A percentile compares a stretch with the other conserved stretches of the same genome.
phyloP scores from a whole-genome alignment of 345 rosid species.

The Moringa oleifera region DNA sequence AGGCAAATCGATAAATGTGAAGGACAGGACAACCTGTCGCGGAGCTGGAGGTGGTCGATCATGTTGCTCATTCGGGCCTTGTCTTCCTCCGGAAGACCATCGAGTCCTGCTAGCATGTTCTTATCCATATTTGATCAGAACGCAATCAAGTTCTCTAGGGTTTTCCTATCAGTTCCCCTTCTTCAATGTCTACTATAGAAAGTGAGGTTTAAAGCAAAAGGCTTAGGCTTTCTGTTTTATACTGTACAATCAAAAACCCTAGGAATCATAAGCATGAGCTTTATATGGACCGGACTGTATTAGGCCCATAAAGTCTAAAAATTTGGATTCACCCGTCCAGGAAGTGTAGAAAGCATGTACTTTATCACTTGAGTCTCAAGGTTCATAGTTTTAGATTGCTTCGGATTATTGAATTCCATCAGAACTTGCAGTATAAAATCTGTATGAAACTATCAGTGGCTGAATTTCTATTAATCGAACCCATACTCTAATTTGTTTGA shows the following conservation, averaged over 20 bases:
- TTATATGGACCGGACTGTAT: neutral
- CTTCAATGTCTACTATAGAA: too few species aligned
- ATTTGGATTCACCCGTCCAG: neutral
- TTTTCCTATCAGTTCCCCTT: neutral
- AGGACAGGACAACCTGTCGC: slow-evolving; percentile 51
- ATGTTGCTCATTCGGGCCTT: slow-evolving; percentile 62
- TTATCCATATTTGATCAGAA: slow-evolving; percentile 50
- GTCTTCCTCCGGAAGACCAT: slow-evolving; percentile 76
- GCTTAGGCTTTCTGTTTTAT: neutral
- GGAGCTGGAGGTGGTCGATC: slow-evolving; percentile 90
- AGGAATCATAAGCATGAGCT: neutral
- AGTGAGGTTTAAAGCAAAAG: slow-evolving; percentile 9
- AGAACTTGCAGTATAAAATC: too few species aligned
- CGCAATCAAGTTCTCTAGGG: neutral
- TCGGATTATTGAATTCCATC: too few species aligned
- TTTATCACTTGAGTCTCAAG: too few species aligned
- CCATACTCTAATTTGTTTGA: too few species aligned
- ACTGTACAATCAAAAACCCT: slow-evolving; percentile 4
- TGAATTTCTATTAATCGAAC: too few species aligned
- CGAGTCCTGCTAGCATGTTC: slow-evolving; percentile 74
- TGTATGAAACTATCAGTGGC: too few species aligned
- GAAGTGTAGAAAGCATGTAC: too few species aligned
- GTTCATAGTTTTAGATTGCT: too few species aligned
- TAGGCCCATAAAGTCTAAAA: neutral
- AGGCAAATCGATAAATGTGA: neutral